Evolutionary conservation across 192 early-diverging fungal species (phyloP).

Genomic region (Coemansia sp.): DNA sequence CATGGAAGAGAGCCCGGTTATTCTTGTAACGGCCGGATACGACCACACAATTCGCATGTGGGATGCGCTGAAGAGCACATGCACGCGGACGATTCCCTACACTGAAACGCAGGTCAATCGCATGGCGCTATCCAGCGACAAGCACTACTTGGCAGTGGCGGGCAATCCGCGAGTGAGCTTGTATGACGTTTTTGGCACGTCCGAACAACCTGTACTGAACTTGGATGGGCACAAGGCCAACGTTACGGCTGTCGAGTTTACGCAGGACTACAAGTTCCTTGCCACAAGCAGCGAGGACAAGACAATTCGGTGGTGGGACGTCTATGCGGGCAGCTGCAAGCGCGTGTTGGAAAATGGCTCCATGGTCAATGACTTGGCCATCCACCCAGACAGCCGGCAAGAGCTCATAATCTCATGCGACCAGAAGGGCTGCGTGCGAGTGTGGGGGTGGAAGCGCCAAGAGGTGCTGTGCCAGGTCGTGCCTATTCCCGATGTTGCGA

Average conservation of each 20-base stretch:
- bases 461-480: constrained; percentile 37
- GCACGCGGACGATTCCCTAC: constrained; percentile 47
- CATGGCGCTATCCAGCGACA: constrained; percentile 49
- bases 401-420: constrained; percentile 48
- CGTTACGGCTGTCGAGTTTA: constrained; percentile 49
- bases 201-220: constrained; percentile 39
- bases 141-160: constrained; percentile 49
- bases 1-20: constrained; percentile 48
- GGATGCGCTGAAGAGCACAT: constrained; percentile 52
- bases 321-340: constrained; percentile 42
- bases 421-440: constrained; percentile 39
- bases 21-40: constrained; percentile 48
- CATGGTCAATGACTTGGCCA: constrained; percentile 45
- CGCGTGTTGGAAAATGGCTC: constrained; percentile 38
- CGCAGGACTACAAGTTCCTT: constrained; percentile 45
- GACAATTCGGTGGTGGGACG: constrained; percentile 50
- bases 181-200: constrained; percentile 47
- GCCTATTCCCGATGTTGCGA: constrained; percentile 32
- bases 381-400: constrained; percentile 42
- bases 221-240: constrained; percentile 49
- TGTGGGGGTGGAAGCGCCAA: constrained; percentile 38
- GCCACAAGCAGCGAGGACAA: constrained; percentile 50
- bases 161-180: constrained; percentile 46
- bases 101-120: constrained; percentile 52
- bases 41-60: constrained; percentile 54